phyloP scores from a whole-genome alignment of 2,329 filamentous ascomycete species.

The Botrytis squamosa region DNA sequence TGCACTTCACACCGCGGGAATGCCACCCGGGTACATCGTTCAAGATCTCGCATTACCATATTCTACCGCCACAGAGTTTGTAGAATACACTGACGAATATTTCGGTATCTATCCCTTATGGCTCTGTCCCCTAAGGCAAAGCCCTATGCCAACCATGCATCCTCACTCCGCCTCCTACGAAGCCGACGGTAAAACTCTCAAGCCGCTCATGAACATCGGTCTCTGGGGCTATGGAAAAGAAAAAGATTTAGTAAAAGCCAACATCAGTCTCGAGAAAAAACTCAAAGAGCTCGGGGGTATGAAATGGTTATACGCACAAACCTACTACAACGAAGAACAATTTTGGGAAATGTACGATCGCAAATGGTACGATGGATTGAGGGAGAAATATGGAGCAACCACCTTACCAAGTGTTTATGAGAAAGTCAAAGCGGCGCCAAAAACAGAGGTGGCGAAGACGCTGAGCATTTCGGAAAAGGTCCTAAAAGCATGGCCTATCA shows the following conservation, averaged over 20 bases:
- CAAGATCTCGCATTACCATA: conserved; percentile 63
- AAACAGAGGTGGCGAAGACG: conserved; percentile 49
- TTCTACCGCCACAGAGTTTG: conserved; percentile 49
- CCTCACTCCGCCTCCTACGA: conserved; percentile 33
- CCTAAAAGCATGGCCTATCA: conserved; percentile 54
- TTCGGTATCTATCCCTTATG: conserved; percentile 55
- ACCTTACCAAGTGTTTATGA: conserved; percentile 67
- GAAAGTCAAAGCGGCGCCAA: conserved; percentile 58
- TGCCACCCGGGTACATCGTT: conserved; percentile 56
- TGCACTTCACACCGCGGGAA: conserved; percentile 58
- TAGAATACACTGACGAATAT: conserved; percentile 49
- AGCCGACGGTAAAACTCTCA: conserved; percentile 36
- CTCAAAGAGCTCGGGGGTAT: conserved; percentile 68
- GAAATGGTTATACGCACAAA: conserved; percentile 87
- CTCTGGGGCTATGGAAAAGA: conserved; percentile 82
- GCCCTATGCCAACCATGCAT: conserved; percentile 38
- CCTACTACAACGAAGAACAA: conserved; percentile 73
- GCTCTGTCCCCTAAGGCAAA: conserved; percentile 53
- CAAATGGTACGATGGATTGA: conserved; percentile 60
- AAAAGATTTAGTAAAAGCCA: conserved; percentile 63
- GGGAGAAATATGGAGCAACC: conserved; percentile 60
- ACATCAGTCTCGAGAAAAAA: conserved; percentile 69
- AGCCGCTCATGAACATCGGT: conserved; percentile 60
- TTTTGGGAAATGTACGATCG: conserved; percentile 66
- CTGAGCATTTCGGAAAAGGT: conserved; percentile 44